Evolutionary conservation across 192 early-diverging fungal species (phyloP).

Genomic region (Dissophora ornata): DNA sequence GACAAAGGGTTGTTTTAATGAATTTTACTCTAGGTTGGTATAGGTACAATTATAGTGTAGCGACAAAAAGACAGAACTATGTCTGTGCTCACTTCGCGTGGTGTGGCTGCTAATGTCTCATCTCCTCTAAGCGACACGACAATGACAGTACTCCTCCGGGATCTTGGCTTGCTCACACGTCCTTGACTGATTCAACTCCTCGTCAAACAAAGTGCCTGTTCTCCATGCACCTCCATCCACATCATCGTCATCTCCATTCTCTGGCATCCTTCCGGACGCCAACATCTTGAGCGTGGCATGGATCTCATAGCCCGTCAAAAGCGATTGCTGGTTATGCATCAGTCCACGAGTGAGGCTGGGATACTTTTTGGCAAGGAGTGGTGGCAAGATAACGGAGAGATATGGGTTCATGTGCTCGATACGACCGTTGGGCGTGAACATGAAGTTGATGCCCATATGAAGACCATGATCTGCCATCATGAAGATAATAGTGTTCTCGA

Average conservation of each 20-base stretch:
- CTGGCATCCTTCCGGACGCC: slow-evolving; percentile 26
- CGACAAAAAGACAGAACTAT: too few species aligned
- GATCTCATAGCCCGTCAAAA: slow-evolving; percentile 48
- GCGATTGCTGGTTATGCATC: slow-evolving; percentile 51
- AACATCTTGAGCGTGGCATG: slow-evolving; percentile 49
- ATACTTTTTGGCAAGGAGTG: slow-evolving; percentile 27
- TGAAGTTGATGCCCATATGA: slow-evolving; percentile 58
- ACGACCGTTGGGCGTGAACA: slow-evolving; percentile 51
- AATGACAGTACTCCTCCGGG: slow-evolving; percentile 33
- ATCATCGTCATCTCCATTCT: slow-evolving; percentile 25
- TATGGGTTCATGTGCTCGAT: slow-evolving; percentile 59
- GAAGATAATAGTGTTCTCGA: slow-evolving; percentile 56
- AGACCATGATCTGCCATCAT: slow-evolving; percentile 59
- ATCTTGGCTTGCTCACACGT: slow-evolving; percentile 37
- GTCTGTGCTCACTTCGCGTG: too few species aligned
- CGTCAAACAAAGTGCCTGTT: slow-evolving; percentile 41
- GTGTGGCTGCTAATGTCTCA: too few species aligned
- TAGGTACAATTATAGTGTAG: too few species aligned
- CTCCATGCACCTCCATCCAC: slow-evolving; percentile 26
- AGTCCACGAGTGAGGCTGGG: slow-evolving; percentile 35
- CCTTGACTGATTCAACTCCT: slow-evolving; percentile 20
- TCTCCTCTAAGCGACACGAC: slow-evolving; percentile 8
- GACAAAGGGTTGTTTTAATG: too few species aligned
- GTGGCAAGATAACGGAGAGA: slow-evolving; percentile 53
- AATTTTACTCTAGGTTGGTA: too few species aligned